phyloP scores from a whole-genome alignment of 1,284 basidiomycete species.

The Apiotrichum sp. region DNA sequence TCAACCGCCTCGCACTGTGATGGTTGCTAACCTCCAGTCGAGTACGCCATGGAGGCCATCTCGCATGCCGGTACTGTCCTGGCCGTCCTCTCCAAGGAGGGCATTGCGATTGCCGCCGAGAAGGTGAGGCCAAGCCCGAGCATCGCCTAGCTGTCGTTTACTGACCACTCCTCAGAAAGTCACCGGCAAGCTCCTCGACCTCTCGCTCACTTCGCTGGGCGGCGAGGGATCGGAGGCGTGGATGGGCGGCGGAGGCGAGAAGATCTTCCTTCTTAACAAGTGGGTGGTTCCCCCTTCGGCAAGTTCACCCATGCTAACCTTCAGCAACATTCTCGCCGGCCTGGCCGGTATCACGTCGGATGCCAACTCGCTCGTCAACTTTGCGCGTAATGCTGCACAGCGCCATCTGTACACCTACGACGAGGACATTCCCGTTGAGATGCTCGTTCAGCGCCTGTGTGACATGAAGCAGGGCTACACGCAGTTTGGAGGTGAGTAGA shows the following conservation, averaged over 20 bases:
- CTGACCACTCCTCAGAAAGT: constrained; percentile 58
- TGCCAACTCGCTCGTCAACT: constrained; percentile 96
- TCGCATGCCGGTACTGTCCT: constrained; percentile 93
- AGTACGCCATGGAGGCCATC: constrained; percentile 99
- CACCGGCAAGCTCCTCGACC: constrained; percentile 92
- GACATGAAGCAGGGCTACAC: constrained; percentile 99
- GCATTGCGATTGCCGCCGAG: constrained; percentile 96
- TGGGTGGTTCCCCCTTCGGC: constrained; percentile 30
- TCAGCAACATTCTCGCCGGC: constrained; percentile 87
- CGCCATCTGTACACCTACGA: constrained; percentile 83
- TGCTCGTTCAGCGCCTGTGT: constrained; percentile 87
- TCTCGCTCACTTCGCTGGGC: constrained; percentile 75
- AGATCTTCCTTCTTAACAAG: constrained; percentile 88
- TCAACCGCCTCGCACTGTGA: not conserved
- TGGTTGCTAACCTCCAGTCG: constrained; percentile 56
- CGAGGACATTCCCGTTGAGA: constrained; percentile 95
- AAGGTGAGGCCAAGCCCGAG: constrained; percentile 50
- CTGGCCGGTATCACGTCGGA: constrained; percentile 95
- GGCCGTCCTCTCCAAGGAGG: constrained; percentile 88
- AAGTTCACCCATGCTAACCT: not conserved
- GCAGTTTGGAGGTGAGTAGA: constrained; percentile 76
- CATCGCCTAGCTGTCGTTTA: too few species aligned
- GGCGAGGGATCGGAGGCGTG: constrained; percentile 58
- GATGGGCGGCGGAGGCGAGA: constrained; percentile 85
- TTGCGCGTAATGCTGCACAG: constrained; percentile 84